Evolutionary conservation across 352 stramenopile genomes (phyloP), one percentile per base, ranked within the genome.

Genomic region (Saprolegnia diclina): DNA sequence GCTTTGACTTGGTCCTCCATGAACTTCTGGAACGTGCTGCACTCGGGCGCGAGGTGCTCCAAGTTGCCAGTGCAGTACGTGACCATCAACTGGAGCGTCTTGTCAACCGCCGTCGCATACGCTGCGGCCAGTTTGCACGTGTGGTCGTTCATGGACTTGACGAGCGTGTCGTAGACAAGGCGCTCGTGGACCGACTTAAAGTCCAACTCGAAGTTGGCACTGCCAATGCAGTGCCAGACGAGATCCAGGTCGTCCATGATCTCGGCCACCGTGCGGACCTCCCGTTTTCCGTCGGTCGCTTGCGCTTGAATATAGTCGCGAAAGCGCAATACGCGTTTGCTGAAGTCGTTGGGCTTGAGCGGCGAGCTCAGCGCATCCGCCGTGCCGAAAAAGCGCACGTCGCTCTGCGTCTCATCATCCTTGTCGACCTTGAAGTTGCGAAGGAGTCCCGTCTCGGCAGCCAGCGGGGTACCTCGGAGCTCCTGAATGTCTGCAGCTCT

Each of bases 401-500:
- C 46, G 24, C 46, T 54, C 24, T 29, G n/a, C 24, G n/a, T 22
- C 24, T 54, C 46, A 29, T 54, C 2, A 5, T 54, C 5, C 46
- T 29, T 54, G 24, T 54, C 46, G n/a, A 54, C 46, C n/a, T 54
- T 22, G 46, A 54, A 54, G 46, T 54, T 29, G n/a, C n/a, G n/a
- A 54, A 22, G 24, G 24, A 29, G 46, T 29, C 24, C 46, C n/a
- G 46, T 29, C n/a, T 54, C 46, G n/a, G n/a, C 2, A 54, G 46
- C n/a, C n/a, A 29, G 24, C n/a, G 46, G 5, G n/a, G 46, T 54
- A 29, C 46, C 46, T 29, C 24, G n/a, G 24, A 54, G n/a, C 24
- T 29, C 52, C 13, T 59, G 11, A 40, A 59, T 59, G 13, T 59
- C 19, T 9, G 52, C 52, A 21, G 52, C 52, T 19, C 13, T 24